phyloP scores from a whole-genome alignment of 2,329 filamentous ascomycete species.

The Lachnellula arida region DNA sequence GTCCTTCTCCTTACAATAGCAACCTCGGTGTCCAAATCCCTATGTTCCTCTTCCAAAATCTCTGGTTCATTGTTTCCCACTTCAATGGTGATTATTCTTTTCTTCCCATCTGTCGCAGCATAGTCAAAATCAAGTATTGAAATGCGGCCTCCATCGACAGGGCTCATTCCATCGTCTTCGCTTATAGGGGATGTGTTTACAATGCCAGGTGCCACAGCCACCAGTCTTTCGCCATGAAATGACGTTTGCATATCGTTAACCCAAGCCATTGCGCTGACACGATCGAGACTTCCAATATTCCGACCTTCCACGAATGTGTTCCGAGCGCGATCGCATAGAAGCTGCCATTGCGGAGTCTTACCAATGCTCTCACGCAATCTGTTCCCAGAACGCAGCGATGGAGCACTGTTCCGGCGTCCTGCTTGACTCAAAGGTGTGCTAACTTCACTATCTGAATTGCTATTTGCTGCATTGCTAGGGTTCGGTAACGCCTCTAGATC shows the following conservation, averaged over 20 bases:
- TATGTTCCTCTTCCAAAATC: constrained; percentile 65
- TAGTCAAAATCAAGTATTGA: constrained; percentile 72
- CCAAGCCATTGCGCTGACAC: constrained; percentile 67
- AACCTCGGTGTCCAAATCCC: constrained; percentile 72
- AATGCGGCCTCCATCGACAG: constrained; percentile 73
- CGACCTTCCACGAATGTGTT: constrained; percentile 67
- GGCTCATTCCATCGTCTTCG: constrained; percentile 68
- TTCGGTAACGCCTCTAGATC: constrained; percentile 61
- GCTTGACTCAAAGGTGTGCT: constrained; percentile 23
- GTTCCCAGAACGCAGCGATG: constrained; percentile 25
- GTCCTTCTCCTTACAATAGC: constrained; percentile 73
- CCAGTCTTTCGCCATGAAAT: constrained; percentile 51
- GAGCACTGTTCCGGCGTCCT: constrained; percentile 28
- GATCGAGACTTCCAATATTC: constrained; percentile 59
- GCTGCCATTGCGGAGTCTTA: constrained; percentile 61
- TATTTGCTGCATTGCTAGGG: constrained; percentile 25
- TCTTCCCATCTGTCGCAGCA: constrained; percentile 48
- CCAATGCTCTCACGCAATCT: constrained; percentile 18
- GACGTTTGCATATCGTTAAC: constrained; percentile 52
- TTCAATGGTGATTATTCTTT: constrained; percentile 62
- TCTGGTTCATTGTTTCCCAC: constrained; percentile 68
- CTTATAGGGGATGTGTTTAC: constrained; percentile 48
- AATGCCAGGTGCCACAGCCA: constrained; percentile 70
- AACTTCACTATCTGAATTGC: constrained; percentile 29
- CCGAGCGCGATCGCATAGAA: constrained; percentile 61